phyloP scores from a whole-genome alignment of 2,329 filamentous ascomycete species.

The Trichothecium sympodiale region DNA sequence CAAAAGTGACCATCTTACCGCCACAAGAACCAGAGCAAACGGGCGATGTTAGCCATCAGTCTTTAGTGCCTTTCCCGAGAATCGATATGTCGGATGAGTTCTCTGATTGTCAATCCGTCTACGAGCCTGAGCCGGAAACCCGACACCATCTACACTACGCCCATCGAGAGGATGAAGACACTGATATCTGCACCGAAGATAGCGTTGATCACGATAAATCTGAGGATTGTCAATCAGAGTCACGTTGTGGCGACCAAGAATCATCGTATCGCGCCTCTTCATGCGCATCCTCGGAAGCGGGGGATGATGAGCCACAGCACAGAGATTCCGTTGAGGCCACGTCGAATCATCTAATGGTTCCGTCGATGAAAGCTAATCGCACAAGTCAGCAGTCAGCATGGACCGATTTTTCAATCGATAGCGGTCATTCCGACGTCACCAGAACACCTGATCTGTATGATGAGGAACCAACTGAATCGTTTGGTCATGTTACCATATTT shows the following conservation, averaged over 20 bases:
- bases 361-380: conserved; percentile 32
- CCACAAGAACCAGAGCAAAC: conserved; percentile 11
- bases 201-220: conserved; percentile 19
- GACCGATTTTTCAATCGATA: conserved; percentile 50
- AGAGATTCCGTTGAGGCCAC: conserved; percentile 21
- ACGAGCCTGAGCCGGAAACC: conserved; percentile 15
- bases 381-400: conserved; percentile 46
- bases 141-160: conserved; percentile 11
- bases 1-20: conserved; percentile 38
- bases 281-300: conserved; percentile 27
- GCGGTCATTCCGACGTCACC: conserved; percentile 25
- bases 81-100: conserved; percentile 23
- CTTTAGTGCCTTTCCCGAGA: conserved; percentile 20
- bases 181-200: conserved; percentile 24
- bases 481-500: conserved; percentile 21
- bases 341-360: conserved; percentile 35
- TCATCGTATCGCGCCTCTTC: conserved; percentile 26
- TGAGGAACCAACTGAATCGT: conserved; percentile 14
- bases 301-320: conserved; percentile 15
- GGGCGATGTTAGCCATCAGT: background rate
- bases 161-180: conserved; percentile 20
- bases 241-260: conserved; percentile 15
- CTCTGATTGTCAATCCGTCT: conserved; percentile 25
- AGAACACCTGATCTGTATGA: conserved; percentile 17
- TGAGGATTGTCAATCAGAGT: conserved; percentile 16